Conservation (phyloP, 2,329 filamentous ascomycete species). For the Paramyrothecium sp. region DNA sequence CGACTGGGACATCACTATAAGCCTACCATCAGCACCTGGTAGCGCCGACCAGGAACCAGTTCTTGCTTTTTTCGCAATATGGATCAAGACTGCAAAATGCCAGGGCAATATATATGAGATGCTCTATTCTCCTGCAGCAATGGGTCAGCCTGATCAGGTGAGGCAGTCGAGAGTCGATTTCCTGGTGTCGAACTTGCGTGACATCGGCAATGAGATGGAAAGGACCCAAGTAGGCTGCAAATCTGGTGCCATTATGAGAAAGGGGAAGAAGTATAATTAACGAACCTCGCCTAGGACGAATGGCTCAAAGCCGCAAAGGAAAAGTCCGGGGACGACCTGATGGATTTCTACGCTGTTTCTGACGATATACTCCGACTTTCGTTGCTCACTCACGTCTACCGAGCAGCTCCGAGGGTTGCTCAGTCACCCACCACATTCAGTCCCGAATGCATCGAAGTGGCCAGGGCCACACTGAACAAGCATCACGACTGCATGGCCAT, state of each 20-base stretch:
- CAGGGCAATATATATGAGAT: constrained; percentile 56
- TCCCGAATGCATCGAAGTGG: too few relatives aligned
- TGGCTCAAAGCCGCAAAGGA: too few relatives aligned
- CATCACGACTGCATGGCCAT: constrained; percentile 39
- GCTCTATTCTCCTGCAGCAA: constrained; percentile 45
- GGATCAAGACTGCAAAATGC: constrained; percentile 51
- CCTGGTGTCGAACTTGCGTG: constrained; percentile 27
- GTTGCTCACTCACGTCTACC: constrained; percentile 40
- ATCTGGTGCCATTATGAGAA: too few relatives aligned
- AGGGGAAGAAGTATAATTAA: too few relatives aligned
- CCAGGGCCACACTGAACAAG: constrained; percentile 12
- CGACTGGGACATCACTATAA: constrained; percentile 53
- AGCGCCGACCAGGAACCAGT: constrained; percentile 24
- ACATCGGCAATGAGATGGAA: constrained; percentile 19
- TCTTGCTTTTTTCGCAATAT: constrained; percentile 39
- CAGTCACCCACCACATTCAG: constrained; percentile 8
- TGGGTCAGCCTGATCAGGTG: constrained; percentile 28
- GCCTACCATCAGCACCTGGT: constrained; percentile 26
- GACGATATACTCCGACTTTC: constrained; percentile 42
- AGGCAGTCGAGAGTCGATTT: constrained; percentile 29
- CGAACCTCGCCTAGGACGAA: too few relatives aligned
- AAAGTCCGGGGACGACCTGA: constrained; percentile 20
- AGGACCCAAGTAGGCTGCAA: too few relatives aligned
- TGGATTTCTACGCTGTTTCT: constrained; percentile 32
- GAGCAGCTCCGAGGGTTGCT: constrained; percentile 30